Base-by-base conservation (phyloP, 345 rosid genomes). In the Brassica cretica region DNA sequence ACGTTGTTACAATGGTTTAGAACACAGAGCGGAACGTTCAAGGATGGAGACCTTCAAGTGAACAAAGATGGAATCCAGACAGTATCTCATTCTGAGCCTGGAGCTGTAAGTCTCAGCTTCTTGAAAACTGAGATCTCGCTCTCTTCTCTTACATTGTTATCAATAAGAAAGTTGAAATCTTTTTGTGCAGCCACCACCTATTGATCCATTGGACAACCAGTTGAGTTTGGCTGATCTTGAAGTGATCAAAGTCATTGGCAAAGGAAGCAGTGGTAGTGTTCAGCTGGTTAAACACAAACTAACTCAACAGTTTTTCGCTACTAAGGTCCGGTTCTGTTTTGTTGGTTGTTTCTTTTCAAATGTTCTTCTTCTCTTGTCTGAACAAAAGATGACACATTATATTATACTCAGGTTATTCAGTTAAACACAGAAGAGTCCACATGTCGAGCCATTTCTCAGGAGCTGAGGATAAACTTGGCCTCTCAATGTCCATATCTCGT, bases 271-370 rank as follows among this genome's bases (percentile, higher is more conserved):
- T 62, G 92, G 99, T 72, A 87, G 75, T 69, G 99, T 92, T 62
- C 99, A 95, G 60, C 85, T 95, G 78, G 99, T 95, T 51, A 97
- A 89, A 77, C 99, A 95, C 85, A 95, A 95, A 80, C 92, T 93
- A 87, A 88, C 92, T 70, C 88, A 86, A 73, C 96, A 88, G 71
- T 93, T 95, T 76, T 92, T 95, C 75, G 99, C 99, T 44, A 84
- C 92, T 68, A 95, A 95, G 97, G 98, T 92, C 25, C 63, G 6
- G 41, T 37, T 56, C 58, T 44, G 16, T 0, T 75, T 6, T 53
- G 6, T 15, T 4, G 58, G 53, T 79, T 46, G 30, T 7, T 78
- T 59, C 21, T 49, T n/a, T n/a, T n/a, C 8, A 5, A 49, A 19
- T 51, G 19, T 49, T 49, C 6, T 51, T 51, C 16, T 63, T 61